Conservation (phyloP, 495 filamentous ascomycete genomes). For the Hyaloscypha finlandica region DNA sequence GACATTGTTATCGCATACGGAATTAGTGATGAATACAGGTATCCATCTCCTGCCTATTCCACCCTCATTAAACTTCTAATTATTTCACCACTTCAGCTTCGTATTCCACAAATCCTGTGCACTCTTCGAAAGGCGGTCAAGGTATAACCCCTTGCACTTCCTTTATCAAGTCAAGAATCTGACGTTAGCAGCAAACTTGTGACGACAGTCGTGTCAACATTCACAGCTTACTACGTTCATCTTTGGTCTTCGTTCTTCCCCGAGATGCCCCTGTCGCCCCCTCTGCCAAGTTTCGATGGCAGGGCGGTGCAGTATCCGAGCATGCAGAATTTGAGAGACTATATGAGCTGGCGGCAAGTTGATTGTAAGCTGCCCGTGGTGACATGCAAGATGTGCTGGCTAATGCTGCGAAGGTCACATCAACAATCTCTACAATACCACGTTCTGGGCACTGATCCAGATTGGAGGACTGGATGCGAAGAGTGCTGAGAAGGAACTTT, state of each 20-base stretch:
- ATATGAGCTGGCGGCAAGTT: slow-evolving; percentile 95
- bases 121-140: slow-evolving; percentile 84
- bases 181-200: slow-evolving; percentile 69
- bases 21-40: slow-evolving; percentile 93
- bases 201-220: slow-evolving; percentile 86
- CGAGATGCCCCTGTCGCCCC: slow-evolving; percentile 63
- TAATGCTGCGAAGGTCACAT: slow-evolving; percentile 68
- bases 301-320: slow-evolving; percentile 86
- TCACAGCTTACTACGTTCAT: slow-evolving; percentile 88
- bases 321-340: slow-evolving; percentile 78
- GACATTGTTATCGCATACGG: slow-evolving; percentile 90
- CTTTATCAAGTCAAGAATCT: slow-evolving; percentile 5
- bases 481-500: slow-evolving; percentile 77
- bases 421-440: slow-evolving; percentile 97
- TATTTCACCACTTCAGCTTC: slow-evolving; percentile 57
- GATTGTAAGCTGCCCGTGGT: slow-evolving; percentile 66
- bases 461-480: slow-evolving; percentile 71
- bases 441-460: slow-evolving; percentile 87
- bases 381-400: not conserved
- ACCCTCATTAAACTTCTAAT: not conserved
- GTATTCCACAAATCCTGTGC: slow-evolving; percentile 78
- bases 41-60: slow-evolving; percentile 11
- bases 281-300: slow-evolving; percentile 88
- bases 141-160: slow-evolving; percentile 52
- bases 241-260: slow-evolving; percentile 79